phyloP scores from a whole-genome alignment of 768 basidiomycete genomes.

The Agaricus sinodeliciosus region DNA sequence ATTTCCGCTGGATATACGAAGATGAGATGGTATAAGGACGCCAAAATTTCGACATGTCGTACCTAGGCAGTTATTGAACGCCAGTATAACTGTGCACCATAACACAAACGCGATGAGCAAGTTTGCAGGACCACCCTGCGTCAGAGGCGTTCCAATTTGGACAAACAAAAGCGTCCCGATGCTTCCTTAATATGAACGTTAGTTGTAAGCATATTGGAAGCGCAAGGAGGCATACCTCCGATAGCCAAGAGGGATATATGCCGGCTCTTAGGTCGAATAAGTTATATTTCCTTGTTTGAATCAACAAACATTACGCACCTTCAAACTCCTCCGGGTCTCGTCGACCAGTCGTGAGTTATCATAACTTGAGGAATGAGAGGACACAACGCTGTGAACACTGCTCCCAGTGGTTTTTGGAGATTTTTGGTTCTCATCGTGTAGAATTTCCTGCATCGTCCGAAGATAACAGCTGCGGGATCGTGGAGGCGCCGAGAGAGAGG shows the following conservation, averaged over 20 bases:
- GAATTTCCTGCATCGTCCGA: neutral
- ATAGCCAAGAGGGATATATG: constrained; percentile 49
- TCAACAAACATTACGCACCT: neutral
- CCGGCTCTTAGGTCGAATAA: constrained; percentile 26
- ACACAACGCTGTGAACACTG: neutral
- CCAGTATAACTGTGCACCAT: constrained; percentile 42
- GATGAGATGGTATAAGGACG: neutral
- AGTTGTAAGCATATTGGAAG: neutral
- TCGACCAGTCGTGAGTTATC: neutral
- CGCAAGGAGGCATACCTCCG: constrained; percentile 26
- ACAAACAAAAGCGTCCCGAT: constrained; percentile 72
- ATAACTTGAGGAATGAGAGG: neutral
- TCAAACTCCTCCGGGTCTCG: neutral
- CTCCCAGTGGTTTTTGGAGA: neutral
- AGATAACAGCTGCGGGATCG: no score
- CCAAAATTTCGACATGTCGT: constrained; percentile 9
- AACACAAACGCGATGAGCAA: constrained; percentile 41
- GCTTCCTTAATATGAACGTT: constrained; percentile 34
- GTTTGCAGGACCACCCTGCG: constrained; percentile 54
- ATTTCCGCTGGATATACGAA: constrained; percentile 50
- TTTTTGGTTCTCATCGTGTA: neutral
- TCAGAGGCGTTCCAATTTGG: constrained; percentile 55
- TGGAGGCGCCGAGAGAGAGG: no score
- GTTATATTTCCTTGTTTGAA: neutral
- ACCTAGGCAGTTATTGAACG: constrained; percentile 41